A percentile compares a stretch with the other conserved stretches of the same genome.
Conservation (phyloP, 2,329 filamentous ascomycete genomes). For the Fulvia fulva region DNA sequence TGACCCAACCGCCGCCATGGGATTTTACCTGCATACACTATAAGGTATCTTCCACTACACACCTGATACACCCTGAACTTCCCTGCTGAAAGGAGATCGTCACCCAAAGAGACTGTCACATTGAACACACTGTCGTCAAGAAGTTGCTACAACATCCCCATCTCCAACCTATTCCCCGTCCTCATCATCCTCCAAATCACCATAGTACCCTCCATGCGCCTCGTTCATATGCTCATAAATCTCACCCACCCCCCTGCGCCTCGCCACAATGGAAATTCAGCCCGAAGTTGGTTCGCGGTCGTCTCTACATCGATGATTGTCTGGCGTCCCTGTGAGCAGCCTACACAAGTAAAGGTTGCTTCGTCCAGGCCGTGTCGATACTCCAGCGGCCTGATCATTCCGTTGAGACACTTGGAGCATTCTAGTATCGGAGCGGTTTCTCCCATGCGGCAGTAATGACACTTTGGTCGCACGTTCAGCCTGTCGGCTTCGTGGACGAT, state of each 20-base stretch:
- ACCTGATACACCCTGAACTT: too few species aligned
- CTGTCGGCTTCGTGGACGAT: conserved; percentile 7
- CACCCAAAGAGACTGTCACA: not conserved
- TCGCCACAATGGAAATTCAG: conserved; percentile 12
- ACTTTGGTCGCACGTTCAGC: conserved; percentile 14
- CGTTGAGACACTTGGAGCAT: conserved; percentile 6
- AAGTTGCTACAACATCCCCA: too few species aligned
- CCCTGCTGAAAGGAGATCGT: not conserved
- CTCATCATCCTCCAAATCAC: conserved; percentile 5
- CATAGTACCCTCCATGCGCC: conserved; percentile 16
- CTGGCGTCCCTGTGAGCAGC: conserved; percentile 2
- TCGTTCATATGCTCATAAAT: conserved; percentile 14
- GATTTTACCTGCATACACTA: too few species aligned
- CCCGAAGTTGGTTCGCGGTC: conserved; percentile 3
- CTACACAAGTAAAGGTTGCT: conserved; percentile 6
- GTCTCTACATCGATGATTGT: conserved; percentile 7
- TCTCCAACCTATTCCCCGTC: not conserved
- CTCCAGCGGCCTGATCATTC: conserved; percentile 14
- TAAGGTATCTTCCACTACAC: too few species aligned
- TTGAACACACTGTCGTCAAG: not conserved
- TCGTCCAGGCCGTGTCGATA: conserved; percentile 3
- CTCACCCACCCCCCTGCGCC: not conserved
- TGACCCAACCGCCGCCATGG: too few species aligned
- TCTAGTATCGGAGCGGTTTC: conserved; percentile 6
- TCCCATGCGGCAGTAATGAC: conserved; percentile 11